Conservation (phyloP, 306 rosid genomes). For the Sicyos edulis region DNA sequence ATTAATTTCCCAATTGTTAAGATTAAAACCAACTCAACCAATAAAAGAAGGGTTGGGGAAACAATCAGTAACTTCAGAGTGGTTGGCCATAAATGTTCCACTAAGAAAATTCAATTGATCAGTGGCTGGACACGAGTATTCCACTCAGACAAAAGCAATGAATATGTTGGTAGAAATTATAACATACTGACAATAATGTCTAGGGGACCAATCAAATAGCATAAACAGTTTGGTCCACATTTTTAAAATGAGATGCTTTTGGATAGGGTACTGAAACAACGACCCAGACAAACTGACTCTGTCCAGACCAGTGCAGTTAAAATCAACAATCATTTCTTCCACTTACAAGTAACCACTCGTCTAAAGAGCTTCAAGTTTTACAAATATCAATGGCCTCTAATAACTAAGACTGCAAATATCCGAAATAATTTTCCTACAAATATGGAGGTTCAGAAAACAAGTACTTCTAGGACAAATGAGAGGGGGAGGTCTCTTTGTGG, state of each 20-base stretch:
- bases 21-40: conserved; percentile 28
- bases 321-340: conserved; percentile 9
- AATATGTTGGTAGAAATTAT: conserved; percentile 62
- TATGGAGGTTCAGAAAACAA: not conserved
- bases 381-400: not conserved
- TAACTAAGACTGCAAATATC: not conserved
- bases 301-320: not conserved
- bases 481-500: not conserved
- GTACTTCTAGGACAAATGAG: not conserved
- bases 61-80: conserved; percentile 31
- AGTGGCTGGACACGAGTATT: conserved; percentile 54
- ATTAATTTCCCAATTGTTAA: conserved; percentile 14
- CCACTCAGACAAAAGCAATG: conserved; percentile 63
- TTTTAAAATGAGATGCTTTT: conserved; percentile 26
- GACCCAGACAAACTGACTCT: conserved; percentile 16
- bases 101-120: conserved; percentile 5
- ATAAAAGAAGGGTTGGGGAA: conserved; percentile 23
- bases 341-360: not conserved
- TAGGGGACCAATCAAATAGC: conserved; percentile 59
- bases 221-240: conserved; percentile 48
- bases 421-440: not conserved
- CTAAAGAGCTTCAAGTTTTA: not conserved
- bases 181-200: conserved; percentile 59
- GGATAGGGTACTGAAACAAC: conserved; percentile 5
- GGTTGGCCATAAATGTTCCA: conserved; percentile 20